phyloP scores from a whole-genome alignment of 78 protist genomes.

The Neovahlkampfia damariscottae region DNA sequence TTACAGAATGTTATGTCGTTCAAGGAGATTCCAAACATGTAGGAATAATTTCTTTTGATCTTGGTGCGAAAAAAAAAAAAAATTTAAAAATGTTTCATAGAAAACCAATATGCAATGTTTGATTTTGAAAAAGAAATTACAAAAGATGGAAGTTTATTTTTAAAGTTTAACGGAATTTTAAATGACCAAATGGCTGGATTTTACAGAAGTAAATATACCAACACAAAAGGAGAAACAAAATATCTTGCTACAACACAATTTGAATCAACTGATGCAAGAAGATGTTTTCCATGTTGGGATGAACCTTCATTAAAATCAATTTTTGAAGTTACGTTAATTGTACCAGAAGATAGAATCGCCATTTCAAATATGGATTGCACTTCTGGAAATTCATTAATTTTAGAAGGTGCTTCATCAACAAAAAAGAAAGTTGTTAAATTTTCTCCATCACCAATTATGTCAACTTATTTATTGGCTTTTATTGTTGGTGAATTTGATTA shows the following conservation, averaged over 20 bases:
- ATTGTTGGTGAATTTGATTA: constrained; percentile 68
- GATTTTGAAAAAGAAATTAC: not conserved
- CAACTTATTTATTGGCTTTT: constrained; percentile 81
- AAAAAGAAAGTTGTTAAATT: not conserved
- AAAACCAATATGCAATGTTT: constrained; percentile 5
- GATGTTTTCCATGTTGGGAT: constrained; percentile 76
- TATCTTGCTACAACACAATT: constrained; percentile 76
- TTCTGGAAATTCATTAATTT: not conserved
- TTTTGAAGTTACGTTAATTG: constrained; percentile 31
- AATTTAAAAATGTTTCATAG: too few relatives aligned
- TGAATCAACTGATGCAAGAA: constrained; percentile 74
- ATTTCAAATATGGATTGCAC: constrained; percentile 33
- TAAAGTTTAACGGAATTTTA: constrained; percentile 30
- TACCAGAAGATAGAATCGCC: constrained; percentile 1
- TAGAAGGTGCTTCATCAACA: not conserved
- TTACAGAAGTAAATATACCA: constrained; percentile 41
- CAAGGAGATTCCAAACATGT: not conserved
- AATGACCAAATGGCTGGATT: constrained; percentile 56
- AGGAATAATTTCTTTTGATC: not conserved
- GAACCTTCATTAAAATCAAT: constrained; percentile 79
- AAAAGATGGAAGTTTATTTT: not conserved
- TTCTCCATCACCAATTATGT: constrained; percentile 51
- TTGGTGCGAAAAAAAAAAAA: too few relatives aligned
- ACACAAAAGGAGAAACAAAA: not conserved
- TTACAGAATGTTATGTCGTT: not conserved